Base-by-base conservation (phyloP, 2,329 filamentous ascomycete genomes). In the Aulographum hederae region DNA sequence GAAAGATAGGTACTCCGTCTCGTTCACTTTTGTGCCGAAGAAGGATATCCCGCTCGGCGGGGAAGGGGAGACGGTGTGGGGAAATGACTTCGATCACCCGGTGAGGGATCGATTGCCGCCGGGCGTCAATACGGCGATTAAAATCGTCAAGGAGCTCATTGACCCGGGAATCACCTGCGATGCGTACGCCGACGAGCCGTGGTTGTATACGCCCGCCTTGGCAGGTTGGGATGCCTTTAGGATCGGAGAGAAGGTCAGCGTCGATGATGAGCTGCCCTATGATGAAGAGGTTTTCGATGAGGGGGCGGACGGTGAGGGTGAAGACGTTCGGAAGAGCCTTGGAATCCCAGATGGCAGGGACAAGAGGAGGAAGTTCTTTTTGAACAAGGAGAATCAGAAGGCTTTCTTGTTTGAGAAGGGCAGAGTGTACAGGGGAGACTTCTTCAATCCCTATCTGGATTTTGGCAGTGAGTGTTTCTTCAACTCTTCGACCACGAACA, bases 21-120 rank as follows among this genome's bases (percentile, higher is more conserved):
- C 71, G 19, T 76, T 93, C 47, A 67, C 69, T 28, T 80, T 94
- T 51, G 72, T 67, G 1, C 80, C 78, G n/a, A 80, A 78, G 43
- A 44, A 57, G 18, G 53, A 53, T 21, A 72, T 92, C 21, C 21
- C 21, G 21, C n/a, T n/a, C n/a, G n/a, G n/a, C 34, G 61, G 63
- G 3, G 82, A 71, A 27, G 54, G 68, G 17, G 73, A 91, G 38
- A 62, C 95, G 3, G 73, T 94, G 32, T 93, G 92, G 44, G 89
- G 86, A 26, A 95, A 95, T 51, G 84, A 94, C 60, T 94, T 95
- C 49, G 85, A 93, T 46, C 70, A 78, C 31, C 81, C 89, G 0
- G 89, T 98, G 43, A 70, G 82, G 18, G 78, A 93, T 48, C 69
- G 74, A 12, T 61, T 98, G 2, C 86, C 89, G 0, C 81, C 81